phyloP scores from a whole-genome alignment of 2,329 filamentous ascomycete species.

The Aspergillus alliaceus region DNA sequence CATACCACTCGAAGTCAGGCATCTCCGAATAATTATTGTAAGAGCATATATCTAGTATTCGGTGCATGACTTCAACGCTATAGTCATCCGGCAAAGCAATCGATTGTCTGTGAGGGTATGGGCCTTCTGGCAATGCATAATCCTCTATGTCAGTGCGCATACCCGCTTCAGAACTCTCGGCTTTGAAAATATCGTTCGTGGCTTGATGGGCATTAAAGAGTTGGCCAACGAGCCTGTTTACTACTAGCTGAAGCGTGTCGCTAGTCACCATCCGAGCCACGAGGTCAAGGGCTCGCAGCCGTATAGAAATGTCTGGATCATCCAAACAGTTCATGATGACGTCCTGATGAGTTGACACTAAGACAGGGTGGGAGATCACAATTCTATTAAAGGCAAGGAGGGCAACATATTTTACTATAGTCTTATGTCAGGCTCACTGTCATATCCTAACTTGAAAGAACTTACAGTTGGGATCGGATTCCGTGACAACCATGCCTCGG shows the following conservation, averaged over 20 bases:
- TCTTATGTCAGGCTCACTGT: slow-evolving; percentile 6
- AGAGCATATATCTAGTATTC: slow-evolving; percentile 86
- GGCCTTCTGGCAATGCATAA: neutral
- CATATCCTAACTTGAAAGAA: slow-evolving; percentile 17
- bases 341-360: slow-evolving; percentile 91
- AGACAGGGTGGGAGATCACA: slow-evolving; percentile 78
- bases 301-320: slow-evolving; percentile 92
- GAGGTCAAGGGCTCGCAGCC: slow-evolving; percentile 85
- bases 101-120: neutral
- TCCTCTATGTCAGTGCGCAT: slow-evolving; percentile 5
- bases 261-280: slow-evolving; percentile 91
- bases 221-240: slow-evolving; percentile 84
- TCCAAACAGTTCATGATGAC: slow-evolving; percentile 96
- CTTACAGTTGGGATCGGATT: slow-evolving; percentile 90
- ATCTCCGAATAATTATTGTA: slow-evolving; percentile 84
- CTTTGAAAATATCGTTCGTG: slow-evolving; percentile 40
- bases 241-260: slow-evolving; percentile 80
- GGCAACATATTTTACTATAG: slow-evolving; percentile 90
- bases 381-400: slow-evolving; percentile 95
- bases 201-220: slow-evolving; percentile 65
- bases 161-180: slow-evolving; percentile 28
- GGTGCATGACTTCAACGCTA: slow-evolving; percentile 74
- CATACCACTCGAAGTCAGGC: slow-evolving; percentile 95
- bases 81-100: slow-evolving; percentile 74
- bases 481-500: slow-evolving; percentile 87